These are phyloP conservation scores for Chalara sp. DNA, from an alignment of 2,329 filamentous ascomycete species.

Conservation along the genomic window DNA sequence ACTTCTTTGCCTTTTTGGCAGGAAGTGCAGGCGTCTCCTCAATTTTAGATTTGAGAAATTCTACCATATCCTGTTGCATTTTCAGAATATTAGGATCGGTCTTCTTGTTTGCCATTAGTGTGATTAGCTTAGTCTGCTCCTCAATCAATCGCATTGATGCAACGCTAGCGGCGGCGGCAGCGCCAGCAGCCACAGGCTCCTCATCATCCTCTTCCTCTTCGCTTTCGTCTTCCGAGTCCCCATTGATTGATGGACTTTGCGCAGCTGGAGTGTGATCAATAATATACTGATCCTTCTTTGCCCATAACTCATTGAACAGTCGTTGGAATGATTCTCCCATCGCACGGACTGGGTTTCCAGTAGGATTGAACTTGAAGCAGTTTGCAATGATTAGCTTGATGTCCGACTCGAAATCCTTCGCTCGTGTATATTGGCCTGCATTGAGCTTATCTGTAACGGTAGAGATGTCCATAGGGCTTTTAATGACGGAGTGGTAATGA, in stretches of 20 bases:
- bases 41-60: constrained; percentile 35
- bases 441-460: constrained; percentile 77
- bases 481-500: constrained; percentile 87
- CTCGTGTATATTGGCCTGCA: constrained; percentile 68
- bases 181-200: constrained; percentile 35
- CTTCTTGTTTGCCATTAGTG: constrained; percentile 42
- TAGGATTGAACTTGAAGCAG: constrained; percentile 87
- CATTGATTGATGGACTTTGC: constrained; percentile 56
- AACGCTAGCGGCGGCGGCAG: constrained; percentile 27
- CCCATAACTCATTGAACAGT: constrained; percentile 70
- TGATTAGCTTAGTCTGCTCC: constrained; percentile 53
- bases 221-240: constrained; percentile 67
- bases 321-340: constrained; percentile 68
- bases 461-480: constrained; percentile 90
- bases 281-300: constrained; percentile 75
- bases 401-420: constrained; percentile 82
- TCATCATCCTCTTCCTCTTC: constrained; percentile 54
- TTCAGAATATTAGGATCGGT: constrained; percentile 40
- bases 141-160: constrained; percentile 40
- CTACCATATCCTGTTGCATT: constrained; percentile 47
- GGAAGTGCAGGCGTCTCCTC: constrained; percentile 37
- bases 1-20: constrained; percentile 44
- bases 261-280: constrained; percentile 62
- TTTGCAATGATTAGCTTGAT: constrained; percentile 80
- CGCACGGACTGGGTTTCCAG: constrained; percentile 64